Evolutionary conservation across 176 grass and related monocot species (phyloP).

Genomic region (Typha latifolia): DNA sequence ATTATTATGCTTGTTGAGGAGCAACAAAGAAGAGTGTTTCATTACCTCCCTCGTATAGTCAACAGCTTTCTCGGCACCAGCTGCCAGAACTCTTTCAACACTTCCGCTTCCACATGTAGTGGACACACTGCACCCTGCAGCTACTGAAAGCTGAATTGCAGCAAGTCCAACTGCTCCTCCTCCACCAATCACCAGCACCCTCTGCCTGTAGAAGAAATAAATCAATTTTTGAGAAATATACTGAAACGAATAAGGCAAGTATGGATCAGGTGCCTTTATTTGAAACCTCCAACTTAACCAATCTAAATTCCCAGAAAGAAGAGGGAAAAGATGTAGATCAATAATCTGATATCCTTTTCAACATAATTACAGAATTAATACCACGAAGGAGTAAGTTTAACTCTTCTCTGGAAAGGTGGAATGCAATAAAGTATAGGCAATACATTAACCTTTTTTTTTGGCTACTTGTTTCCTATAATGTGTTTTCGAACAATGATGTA

Average conservation of each 20-base stretch:
- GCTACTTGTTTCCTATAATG: neutral
- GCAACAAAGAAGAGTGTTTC: neutral
- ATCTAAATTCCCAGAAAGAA: too few species aligned
- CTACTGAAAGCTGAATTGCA: slow-evolving; percentile 70
- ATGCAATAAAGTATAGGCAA: too few species aligned
- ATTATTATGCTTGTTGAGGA: neutral
- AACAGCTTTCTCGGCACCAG: slow-evolving; percentile 88
- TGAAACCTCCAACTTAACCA: too few species aligned
- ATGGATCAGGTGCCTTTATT: too few species aligned
- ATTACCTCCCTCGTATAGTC: slow-evolving; percentile 82
- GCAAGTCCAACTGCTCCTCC: slow-evolving; percentile 87
- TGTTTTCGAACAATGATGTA: slow-evolving; percentile 11
- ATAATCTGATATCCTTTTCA: neutral
- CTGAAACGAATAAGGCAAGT: too few species aligned
- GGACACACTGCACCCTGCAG: slow-evolving; percentile 62
- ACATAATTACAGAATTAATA: neutral
- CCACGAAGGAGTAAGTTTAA: neutral
- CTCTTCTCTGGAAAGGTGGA: too few species aligned
- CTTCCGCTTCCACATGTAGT: slow-evolving; percentile 81
- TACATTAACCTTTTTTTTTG: too few species aligned
- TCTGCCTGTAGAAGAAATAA: slow-evolving; percentile 49
- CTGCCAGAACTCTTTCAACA: slow-evolving; percentile 46
- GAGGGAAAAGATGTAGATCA: too few species aligned
- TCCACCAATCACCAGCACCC: slow-evolving; percentile 83
- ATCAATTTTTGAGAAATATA: neutral